Conservation (phyloP, 140 eudicot species). For the Bidens hawaiensis region DNA sequence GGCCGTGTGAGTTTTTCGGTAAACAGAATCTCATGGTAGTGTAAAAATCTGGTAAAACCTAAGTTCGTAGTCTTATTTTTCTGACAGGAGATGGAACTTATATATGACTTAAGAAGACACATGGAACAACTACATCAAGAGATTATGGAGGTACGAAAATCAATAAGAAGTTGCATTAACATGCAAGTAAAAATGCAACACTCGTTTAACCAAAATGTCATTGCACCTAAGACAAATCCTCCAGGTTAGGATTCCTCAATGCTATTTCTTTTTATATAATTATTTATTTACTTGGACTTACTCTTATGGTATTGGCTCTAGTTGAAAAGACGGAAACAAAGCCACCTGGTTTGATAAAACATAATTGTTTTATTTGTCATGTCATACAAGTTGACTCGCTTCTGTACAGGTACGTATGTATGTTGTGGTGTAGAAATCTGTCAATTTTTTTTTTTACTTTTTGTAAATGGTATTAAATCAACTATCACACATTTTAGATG, state of each 20-base stretch:
- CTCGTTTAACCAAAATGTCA: conserved; percentile 40
- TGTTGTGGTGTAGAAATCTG: background rate
- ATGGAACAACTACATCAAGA: conserved; percentile 80
- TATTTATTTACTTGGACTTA: background rate
- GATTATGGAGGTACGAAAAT: conserved; percentile 61
- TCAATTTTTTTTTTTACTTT: background rate
- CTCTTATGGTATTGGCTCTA: conserved; percentile 28
- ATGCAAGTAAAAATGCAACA: conserved; percentile 65
- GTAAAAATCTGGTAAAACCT: background rate
- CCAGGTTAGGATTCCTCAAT: conserved; percentile 33
- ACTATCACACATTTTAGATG: conserved; percentile 38
- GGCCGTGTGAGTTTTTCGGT: background rate
- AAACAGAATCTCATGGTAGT: background rate
- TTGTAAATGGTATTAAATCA: background rate
- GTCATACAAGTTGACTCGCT: conserved; percentile 63
- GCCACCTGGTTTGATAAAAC: conserved; percentile 18
- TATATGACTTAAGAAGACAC: conserved; percentile 70
- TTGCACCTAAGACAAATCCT: background rate
- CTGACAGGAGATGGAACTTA: conserved; percentile 71
- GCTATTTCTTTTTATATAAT: background rate
- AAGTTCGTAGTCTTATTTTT: background rate
- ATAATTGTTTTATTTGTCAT: conserved; percentile 52
- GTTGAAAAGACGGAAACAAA: conserved; percentile 31
- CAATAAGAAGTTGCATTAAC: conserved; percentile 58
- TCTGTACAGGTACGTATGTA: conserved; percentile 55